Percentiles rank a stretch among this genome's conserved stretches.
These are phyloP conservation scores for Aspergillus cavernicola DNA, from an alignment of 495 filamentous ascomycete species.

Conservation along the genomic window DNA sequence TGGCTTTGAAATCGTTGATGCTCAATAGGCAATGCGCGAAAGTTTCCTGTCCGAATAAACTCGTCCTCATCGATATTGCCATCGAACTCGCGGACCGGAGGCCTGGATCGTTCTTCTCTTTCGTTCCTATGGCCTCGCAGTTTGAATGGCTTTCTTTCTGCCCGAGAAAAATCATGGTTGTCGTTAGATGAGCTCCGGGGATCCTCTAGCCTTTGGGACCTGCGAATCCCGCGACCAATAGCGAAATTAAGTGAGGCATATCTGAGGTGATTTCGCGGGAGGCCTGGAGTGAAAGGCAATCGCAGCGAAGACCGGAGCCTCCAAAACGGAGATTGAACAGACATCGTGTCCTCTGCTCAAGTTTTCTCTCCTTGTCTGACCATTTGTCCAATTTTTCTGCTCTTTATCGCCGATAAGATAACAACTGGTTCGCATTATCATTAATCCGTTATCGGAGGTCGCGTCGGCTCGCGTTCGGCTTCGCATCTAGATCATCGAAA, in stretches of 20 bases:
- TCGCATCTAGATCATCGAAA: not conserved
- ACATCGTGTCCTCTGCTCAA: conserved; percentile 9
- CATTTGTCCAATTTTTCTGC: not conserved
- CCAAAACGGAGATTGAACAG: not conserved
- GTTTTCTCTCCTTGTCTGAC: not conserved
- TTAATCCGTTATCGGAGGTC: conserved; percentile 8
- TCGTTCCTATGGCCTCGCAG: too few relatives aligned
- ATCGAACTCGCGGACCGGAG: conserved; percentile 10
- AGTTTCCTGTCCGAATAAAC: conserved; percentile 34
- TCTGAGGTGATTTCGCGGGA: conserved; percentile 19
- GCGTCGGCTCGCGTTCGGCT: not conserved
- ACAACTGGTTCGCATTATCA: conserved; percentile 3
- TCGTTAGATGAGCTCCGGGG: not conserved
- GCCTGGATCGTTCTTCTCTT: not conserved
- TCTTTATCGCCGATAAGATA: conserved; percentile 18
- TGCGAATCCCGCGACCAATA: conserved; percentile 50
- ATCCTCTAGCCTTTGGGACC: conserved; percentile 25
- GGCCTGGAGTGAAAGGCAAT: not conserved
- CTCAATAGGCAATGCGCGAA: conserved; percentile 26
- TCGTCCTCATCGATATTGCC: conserved; percentile 30
- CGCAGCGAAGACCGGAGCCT: conserved; percentile 5
- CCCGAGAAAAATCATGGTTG: not conserved
- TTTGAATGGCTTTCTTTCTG: not conserved
- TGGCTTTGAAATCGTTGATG: conserved; percentile 19
- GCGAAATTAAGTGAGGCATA: conserved; percentile 54